Conservation (phyloP, 177 flowering plant species). For the Tripterygium wilfordii region DNA sequence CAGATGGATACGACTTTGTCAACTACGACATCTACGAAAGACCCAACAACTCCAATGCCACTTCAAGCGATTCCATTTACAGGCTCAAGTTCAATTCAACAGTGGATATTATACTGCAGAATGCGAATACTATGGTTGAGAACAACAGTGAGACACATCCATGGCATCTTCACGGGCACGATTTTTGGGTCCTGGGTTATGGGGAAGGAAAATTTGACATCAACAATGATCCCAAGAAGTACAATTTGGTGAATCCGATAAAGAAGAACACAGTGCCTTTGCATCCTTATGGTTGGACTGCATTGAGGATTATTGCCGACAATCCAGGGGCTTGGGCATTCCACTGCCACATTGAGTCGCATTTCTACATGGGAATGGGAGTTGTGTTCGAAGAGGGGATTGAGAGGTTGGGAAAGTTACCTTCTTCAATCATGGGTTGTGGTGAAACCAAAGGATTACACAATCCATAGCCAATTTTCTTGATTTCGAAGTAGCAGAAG, state of each 20-base stretch:
- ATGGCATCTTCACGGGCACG: constrained; percentile 96
- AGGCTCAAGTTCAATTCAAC: constrained; percentile 60
- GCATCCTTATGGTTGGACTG: constrained; percentile 83
- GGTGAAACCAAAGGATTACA: constrained; percentile 42
- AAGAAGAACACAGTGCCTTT: constrained; percentile 83
- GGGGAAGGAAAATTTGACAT: constrained; percentile 69
- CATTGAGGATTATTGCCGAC: constrained; percentile 59
- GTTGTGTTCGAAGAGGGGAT: constrained; percentile 78
- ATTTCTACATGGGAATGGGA: constrained; percentile 90
- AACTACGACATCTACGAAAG: constrained; percentile 46
- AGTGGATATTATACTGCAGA: constrained; percentile 73
- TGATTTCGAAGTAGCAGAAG: too few relatives aligned
- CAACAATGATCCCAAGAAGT: constrained; percentile 41
- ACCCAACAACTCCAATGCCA: constrained; percentile 42
- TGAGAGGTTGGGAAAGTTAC: constrained; percentile 61
- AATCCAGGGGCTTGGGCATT: constrained; percentile 94
- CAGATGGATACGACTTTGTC: constrained; percentile 39
- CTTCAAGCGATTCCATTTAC: constrained; percentile 43
- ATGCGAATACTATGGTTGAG: constrained; percentile 48
- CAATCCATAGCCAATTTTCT: too few relatives aligned
- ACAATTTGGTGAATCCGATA: constrained; percentile 66
- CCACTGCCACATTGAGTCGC: constrained; percentile 90
- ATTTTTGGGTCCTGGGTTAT: constrained; percentile 89
- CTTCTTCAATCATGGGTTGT: constrained; percentile 69
- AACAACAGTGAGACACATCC: constrained; percentile 88